phyloP scores from a whole-genome alignment of 305 asterid genomes.

The Rubia occidens region DNA sequence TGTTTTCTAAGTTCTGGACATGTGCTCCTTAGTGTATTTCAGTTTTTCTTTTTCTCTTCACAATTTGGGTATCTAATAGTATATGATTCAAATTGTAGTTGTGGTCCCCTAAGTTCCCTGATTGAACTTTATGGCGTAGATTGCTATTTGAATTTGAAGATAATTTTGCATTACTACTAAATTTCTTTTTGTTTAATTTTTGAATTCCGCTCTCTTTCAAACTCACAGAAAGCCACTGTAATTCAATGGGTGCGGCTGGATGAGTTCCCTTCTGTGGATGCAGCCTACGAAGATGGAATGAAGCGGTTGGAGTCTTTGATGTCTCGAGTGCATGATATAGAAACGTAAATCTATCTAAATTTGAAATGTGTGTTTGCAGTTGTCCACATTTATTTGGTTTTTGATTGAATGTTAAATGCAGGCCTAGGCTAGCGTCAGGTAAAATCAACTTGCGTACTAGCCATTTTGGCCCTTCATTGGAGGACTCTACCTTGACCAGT shows the following conservation, averaged over 20 bases:
- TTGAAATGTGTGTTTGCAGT: conserved; percentile 7
- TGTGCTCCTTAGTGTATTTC: neutral
- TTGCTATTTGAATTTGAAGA: neutral
- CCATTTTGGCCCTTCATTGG: conserved; percentile 63
- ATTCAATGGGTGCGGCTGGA: conserved; percentile 97
- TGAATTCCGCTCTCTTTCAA: conserved; percentile 10
- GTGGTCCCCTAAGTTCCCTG: neutral
- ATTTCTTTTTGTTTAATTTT: neutral
- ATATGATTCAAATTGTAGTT: neutral
- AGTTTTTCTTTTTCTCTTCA: neutral
- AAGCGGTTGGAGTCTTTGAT: conserved; percentile 58
- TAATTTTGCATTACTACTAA: conserved; percentile 1
- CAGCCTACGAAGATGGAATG: conserved; percentile 74
- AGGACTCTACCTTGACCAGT: conserved; percentile 60
- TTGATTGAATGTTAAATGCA: conserved; percentile 31
- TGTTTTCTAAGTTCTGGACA: neutral
- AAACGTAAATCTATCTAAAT: conserved; percentile 14
- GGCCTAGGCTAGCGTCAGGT: conserved; percentile 76
- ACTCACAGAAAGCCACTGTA: conserved; percentile 73
- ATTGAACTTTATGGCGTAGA: neutral
- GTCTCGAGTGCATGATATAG: conserved; percentile 72
- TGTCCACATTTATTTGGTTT: conserved; percentile 18
- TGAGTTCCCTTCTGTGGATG: conserved; percentile 58
- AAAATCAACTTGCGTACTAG: conserved; percentile 59
- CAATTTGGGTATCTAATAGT: neutral